These are phyloP conservation scores for Aspergillus bertholletiae DNA, from an alignment of 495 filamentous ascomycete genomes.

Conservation along the genomic window DNA sequence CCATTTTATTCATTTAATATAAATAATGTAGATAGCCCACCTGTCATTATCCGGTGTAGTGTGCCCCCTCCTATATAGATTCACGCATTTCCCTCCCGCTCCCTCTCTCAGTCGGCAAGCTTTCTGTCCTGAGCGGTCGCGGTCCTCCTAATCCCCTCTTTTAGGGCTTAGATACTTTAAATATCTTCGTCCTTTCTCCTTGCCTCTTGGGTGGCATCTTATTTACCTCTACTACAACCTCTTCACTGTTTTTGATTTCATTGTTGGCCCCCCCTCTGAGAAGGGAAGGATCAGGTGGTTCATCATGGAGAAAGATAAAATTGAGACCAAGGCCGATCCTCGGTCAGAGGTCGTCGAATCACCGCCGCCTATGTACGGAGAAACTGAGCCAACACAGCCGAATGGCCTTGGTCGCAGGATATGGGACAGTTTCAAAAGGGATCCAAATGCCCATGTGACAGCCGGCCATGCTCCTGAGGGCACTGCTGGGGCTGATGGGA, in stretches of 20 bases:
- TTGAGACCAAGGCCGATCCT: slow-evolving; percentile 24
- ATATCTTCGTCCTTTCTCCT: not conserved
- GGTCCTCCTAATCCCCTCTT: not conserved
- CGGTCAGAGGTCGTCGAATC: slow-evolving; percentile 23
- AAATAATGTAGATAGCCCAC: not conserved
- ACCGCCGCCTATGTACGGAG: slow-evolving; percentile 34
- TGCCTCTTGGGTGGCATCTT: not conserved
- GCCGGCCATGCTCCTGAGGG: slow-evolving; percentile 48
- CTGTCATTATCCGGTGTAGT: not conserved
- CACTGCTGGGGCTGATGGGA: slow-evolving; percentile 52
- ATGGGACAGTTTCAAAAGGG: slow-evolving; percentile 77
- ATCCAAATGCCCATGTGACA: slow-evolving; percentile 63
- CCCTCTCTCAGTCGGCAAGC: not conserved
- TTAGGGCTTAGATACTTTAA: not conserved
- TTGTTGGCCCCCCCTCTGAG: not conserved
- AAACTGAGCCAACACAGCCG: slow-evolving; percentile 26
- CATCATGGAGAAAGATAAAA: slow-evolving; percentile 39
- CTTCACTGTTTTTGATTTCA: not conserved
- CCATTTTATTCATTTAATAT: not conserved
- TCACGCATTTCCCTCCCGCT: not conserved
- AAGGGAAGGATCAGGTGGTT: not conserved
- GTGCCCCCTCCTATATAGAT: not conserved
- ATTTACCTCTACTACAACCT: not conserved
- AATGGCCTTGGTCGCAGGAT: slow-evolving; percentile 47
- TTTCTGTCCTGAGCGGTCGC: not conserved